Base-by-base conservation (phyloP, 2,329 filamentous ascomycete genomes). In the Mollisiaceae sp. region DNA sequence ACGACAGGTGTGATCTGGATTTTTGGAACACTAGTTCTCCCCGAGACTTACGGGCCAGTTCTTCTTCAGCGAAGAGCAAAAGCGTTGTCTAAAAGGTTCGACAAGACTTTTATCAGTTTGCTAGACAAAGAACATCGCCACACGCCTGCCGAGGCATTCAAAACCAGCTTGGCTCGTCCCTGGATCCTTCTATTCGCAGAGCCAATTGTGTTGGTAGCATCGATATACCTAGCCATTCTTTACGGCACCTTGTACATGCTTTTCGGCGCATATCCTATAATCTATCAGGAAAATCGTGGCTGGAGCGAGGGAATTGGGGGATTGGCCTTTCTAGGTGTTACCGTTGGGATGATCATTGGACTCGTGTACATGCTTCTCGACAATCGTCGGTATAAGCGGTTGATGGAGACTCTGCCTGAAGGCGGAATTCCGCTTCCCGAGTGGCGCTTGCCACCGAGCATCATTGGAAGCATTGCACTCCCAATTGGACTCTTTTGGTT, bases 101-200 rank as follows among this genome's bases (percentile, higher is more conserved):
- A 85, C 8, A 85, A 85, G 73, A 77, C 82, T 5, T 89, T 88
- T 75, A 77, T 81, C 38, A 86, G 85, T 63, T 82, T 81, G 68
- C 74, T 83, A 62, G 83, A 86, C 22, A 78, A 79, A 20, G 77
- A 79, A 59, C 81, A 81, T 36, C 78, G 76, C 60, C 73, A 71
- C 65, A 72, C 73, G 0, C 56, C 75, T 12, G 69, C 74, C 11
- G 74, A 82, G 62, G 82, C 84, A 39, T 83, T 89, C 74, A 81
- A 81, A 60, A 81, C 82, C 4, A 82, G 85, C 5, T 79, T 91
- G 27, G 80, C 83, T 60, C 82, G 90, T 4, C 90, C 90, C 0
- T 90, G 89, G 87, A 79, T 89, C 52, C 82, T 92, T 62, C 82
- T 92, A 8, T 89, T 91, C 80, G 79, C 79, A 64, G 89, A 92